These are phyloP conservation scores for Coelastrella sp. DNA, from an alignment of 139 green algal genomes.

Conservation along the genomic window DNA sequence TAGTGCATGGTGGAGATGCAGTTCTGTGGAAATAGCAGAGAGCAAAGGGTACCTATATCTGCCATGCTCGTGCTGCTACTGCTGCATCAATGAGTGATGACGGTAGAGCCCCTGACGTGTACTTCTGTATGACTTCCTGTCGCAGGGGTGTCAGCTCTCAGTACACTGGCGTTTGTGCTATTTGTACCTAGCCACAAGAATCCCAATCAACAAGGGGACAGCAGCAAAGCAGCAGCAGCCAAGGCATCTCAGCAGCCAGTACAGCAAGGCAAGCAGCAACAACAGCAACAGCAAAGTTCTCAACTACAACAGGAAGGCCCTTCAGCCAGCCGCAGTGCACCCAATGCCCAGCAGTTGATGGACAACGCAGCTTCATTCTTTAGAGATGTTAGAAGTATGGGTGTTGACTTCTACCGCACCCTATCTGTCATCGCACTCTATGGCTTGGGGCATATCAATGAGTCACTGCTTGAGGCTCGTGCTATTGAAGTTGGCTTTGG, in stretches of 20 bases:
- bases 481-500: slow-evolving; percentile 74
- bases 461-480: slow-evolving; percentile 59
- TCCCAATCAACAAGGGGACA: slow-evolving; percentile 4
- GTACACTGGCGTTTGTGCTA: slow-evolving; percentile 59
- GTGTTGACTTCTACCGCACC: slow-evolving; percentile 69
- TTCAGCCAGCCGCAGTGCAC: not conserved
- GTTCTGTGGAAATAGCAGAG: not conserved
- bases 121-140: not conserved
- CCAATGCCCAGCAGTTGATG: slow-evolving; percentile 18
- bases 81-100: too few relatives aligned
- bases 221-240: slow-evolving; percentile 7
- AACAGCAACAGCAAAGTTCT: not conserved
- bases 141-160: slow-evolving; percentile 44
- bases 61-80: too few relatives aligned
- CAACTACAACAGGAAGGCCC: slow-evolving; percentile 11
- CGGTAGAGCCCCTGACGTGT: too few relatives aligned
- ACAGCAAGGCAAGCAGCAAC: slow-evolving; percentile 43
- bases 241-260: not conserved
- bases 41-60: not conserved
- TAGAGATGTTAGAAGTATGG: slow-evolving; percentile 59
- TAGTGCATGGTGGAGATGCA: too few relatives aligned
- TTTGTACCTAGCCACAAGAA: slow-evolving; percentile 63
- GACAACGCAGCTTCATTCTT: slow-evolving; percentile 36
- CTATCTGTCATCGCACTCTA: slow-evolving; percentile 64
- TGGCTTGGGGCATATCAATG: slow-evolving; percentile 67